phyloP scores from a whole-genome alignment of 139 green algal genomes.

The Marvania coccoides region DNA sequence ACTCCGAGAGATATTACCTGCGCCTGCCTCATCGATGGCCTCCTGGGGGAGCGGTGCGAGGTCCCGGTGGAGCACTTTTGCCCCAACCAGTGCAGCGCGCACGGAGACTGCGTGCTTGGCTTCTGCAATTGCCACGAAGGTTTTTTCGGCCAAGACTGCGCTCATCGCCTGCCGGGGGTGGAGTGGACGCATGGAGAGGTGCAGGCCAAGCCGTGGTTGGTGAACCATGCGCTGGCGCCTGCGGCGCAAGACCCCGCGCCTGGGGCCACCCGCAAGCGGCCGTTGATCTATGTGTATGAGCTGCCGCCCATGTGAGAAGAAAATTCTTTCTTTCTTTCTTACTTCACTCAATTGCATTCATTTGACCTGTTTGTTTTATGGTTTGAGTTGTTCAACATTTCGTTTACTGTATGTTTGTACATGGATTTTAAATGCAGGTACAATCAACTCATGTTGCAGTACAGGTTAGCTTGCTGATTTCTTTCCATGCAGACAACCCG shows the following conservation, averaged over 20 bases:
- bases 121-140: constrained; percentile 51
- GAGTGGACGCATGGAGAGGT: neutral
- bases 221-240: neutral
- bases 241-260: neutral
- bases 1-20: constrained; percentile 5
- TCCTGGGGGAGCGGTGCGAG: constrained; percentile 25
- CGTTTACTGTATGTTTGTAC: too few relatives aligned
- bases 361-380: too few relatives aligned
- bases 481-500: neutral
- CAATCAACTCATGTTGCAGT: constrained; percentile 40
- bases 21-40: constrained; percentile 12
- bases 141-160: constrained; percentile 45
- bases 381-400: too few relatives aligned
- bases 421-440: too few relatives aligned
- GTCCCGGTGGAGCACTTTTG: constrained; percentile 26
- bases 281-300: constrained; percentile 53
- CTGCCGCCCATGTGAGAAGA: constrained; percentile 30
- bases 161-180: constrained; percentile 18
- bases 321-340: too few relatives aligned
- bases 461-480: neutral
- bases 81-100: constrained; percentile 43
- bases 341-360: too few relatives aligned
- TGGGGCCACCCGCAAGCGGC: constrained; percentile 7
- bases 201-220: neutral
- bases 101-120: constrained; percentile 38